Base-by-base conservation (phyloP, 2,329 filamentous ascomycete species). In the Aureobasidium sp. region DNA sequence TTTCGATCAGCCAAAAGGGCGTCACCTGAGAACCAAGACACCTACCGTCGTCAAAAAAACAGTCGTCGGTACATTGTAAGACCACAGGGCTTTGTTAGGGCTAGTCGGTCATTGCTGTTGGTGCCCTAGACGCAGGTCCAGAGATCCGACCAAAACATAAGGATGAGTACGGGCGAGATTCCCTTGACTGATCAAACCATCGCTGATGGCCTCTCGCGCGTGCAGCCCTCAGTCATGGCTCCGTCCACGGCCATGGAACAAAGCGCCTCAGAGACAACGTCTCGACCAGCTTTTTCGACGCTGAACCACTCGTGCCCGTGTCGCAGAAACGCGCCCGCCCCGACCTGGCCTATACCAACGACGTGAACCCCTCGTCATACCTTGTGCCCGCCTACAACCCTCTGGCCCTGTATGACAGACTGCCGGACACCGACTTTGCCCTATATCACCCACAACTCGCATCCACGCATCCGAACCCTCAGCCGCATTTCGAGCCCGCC, bases 11-110 rank as follows among this genome's bases (percentile, higher is more conserved):
- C 37, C 29, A 9, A 34, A 42, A 42, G 51, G 31, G 25, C 37
- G 17, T 41, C 51, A 29, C 12, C 45, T 25, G 14, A 29, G 15
- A 29, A 48, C 37, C 51, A 55, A 51, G 47, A 36, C 51, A 55
- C 37, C 22, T 25, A 25, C 25, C 15, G 15, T n/a, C 37, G 14
- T 27, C 45, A 14, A 6, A 9, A 48, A 29, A 55, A 27, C 37
- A 17, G 51, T 39, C 51, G 25, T 29, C 25, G 17, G 15, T 55
- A 27, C 25, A 5, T 27, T 17, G 2, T 7, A n/a, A 39, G 34
- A 41, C 17, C 25, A 14, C 51, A 55, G 52, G 52, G 52, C 52
- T 44, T 56, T 29, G 55, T 47, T 58, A 58, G 55, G 55, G 55
- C 42, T 58, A 8, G 3, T 45, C 55, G 55, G 41, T 37, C 12